phyloP scores from a whole-genome alignment of 2,329 filamentous ascomycete species.

The Colletotrichum australisinense region DNA sequence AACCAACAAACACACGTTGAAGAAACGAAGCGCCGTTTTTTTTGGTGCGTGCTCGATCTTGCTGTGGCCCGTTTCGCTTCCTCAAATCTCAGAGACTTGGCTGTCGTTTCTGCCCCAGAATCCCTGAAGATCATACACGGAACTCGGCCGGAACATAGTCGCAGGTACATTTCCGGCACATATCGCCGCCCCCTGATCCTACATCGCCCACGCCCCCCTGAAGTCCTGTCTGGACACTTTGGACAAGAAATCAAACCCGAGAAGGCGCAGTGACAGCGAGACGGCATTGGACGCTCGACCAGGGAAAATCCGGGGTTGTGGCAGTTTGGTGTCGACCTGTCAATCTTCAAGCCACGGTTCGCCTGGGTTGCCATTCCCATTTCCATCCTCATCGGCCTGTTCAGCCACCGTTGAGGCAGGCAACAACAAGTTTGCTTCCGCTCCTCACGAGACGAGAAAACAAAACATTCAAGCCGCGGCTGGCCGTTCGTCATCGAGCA shows the following conservation, averaged over 20 bases:
- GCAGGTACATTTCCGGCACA: slow-evolving; percentile 1
- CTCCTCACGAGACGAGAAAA: neutral
- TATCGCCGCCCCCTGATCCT: slow-evolving; percentile 28
- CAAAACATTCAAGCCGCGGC: slow-evolving; percentile 6
- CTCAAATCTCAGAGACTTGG: slow-evolving; percentile 8
- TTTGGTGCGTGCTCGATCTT: neutral
- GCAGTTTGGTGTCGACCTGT: neutral
- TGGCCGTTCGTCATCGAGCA: slow-evolving; percentile 23
- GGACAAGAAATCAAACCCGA: slow-evolving; percentile 4
- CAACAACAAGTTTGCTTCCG: neutral
- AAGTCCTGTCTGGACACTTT: neutral
- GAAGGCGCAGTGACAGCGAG: slow-evolving; percentile 11
- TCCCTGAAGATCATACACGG: slow-evolving; percentile 32
- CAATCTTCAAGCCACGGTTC: neutral
- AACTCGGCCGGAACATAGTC: slow-evolving; percentile 25
- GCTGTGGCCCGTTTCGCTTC: slow-evolving; percentile 2
- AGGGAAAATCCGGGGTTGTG: slow-evolving; percentile 19
- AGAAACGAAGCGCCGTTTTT: neutral
- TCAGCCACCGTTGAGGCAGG: neutral
- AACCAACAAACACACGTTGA: neutral
- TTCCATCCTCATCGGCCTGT: no score
- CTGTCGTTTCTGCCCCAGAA: slow-evolving; percentile 19
- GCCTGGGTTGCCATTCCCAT: neutral
- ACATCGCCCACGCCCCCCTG: slow-evolving; percentile 1
- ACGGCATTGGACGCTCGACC: neutral